phyloP scores from a whole-genome alignment of 2,329 filamentous ascomycete genomes.

The Colletotrichum godetiae region DNA sequence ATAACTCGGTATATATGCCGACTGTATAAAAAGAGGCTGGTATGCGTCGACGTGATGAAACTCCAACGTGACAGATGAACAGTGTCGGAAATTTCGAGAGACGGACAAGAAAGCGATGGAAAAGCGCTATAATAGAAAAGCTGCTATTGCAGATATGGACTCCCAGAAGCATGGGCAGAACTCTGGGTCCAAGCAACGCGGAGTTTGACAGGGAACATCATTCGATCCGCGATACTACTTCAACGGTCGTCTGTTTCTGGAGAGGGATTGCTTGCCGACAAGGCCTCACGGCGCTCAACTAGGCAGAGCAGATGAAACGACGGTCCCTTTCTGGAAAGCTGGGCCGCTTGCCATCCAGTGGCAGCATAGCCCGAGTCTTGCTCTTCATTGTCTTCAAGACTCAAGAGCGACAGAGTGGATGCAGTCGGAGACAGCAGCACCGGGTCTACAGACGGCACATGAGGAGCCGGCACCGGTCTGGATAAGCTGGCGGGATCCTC shows the following conservation, averaged over 20 bases:
- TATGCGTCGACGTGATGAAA: conserved; percentile 8
- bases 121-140: conserved; percentile 8
- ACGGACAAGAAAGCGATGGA: not conserved
- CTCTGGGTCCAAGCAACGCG: not conserved
- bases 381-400: too few relatives aligned
- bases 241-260: not conserved
- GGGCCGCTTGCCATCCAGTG: not conserved
- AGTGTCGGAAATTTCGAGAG: not conserved
- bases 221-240: conserved; percentile 6
- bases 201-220: conserved; percentile 14
- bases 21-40: not conserved
- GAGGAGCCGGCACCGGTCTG: not conserved
- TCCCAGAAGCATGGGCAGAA: conserved; percentile 4
- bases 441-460: not conserved
- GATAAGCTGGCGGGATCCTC: not conserved
- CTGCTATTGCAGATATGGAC: not conserved
- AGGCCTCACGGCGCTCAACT: conserved; percentile 5
- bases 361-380: not conserved
- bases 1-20: not conserved
- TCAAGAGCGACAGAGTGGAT: not conserved
- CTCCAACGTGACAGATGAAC: not conserved
- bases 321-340: conserved; percentile 12
- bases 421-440: not conserved
- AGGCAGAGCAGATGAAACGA: conserved; percentile 20
- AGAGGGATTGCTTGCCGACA: conserved; percentile 10